These are phyloP conservation scores for Quercus phellos DNA, from an alignment of 331 rosid species.

Conservation along the genomic window DNA sequence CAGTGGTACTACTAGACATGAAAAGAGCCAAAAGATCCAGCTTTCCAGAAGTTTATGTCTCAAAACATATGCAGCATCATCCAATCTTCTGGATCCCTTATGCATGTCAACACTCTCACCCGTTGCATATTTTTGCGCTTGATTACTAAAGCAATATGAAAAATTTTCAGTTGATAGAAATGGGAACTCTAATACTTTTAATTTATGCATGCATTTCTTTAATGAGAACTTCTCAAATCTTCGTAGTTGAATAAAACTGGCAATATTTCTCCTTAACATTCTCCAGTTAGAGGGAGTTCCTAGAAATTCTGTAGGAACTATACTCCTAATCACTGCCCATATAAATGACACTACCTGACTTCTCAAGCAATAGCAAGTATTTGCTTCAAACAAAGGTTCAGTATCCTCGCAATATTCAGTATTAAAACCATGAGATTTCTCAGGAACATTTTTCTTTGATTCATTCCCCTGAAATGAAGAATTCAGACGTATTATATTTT, in stretches of 20 bases:
- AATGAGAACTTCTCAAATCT: conserved; percentile 69
- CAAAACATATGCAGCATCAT: conserved; percentile 32
- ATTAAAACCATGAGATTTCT: conserved; percentile 29
- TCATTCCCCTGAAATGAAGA: conserved; percentile 30
- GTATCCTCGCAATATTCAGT: conserved; percentile 11
- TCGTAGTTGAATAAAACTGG: conserved; percentile 60
- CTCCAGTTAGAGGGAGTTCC: conserved; percentile 78
- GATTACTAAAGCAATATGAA: conserved; percentile 27
- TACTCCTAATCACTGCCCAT: conserved; percentile 86
- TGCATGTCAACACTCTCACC: conserved; percentile 21
- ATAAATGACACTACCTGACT: conserved; percentile 82
- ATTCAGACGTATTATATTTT: conserved; percentile 1
- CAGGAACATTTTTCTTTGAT: conserved; percentile 14
- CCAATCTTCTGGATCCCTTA: conserved; percentile 26
- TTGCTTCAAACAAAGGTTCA: conserved; percentile 34
- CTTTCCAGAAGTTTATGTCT: conserved; percentile 60
- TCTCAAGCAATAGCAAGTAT: conserved; percentile 51
- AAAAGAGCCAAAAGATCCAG: conserved; percentile 87
- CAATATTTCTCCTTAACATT: conserved; percentile 66
- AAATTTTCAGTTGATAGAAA: conserved; percentile 45
- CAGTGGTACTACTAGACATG: conserved; percentile 65
- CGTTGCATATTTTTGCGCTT: conserved; percentile 13
- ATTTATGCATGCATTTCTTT: conserved; percentile 57
- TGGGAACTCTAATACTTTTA: conserved; percentile 63
- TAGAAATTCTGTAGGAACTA: conserved; percentile 67